A percentile compares a stretch with the other conserved stretches of the same genome.
These are phyloP conservation scores for Psidium guajava DNA, from an alignment of 345 rosid genomes.

Conservation along the genomic window DNA sequence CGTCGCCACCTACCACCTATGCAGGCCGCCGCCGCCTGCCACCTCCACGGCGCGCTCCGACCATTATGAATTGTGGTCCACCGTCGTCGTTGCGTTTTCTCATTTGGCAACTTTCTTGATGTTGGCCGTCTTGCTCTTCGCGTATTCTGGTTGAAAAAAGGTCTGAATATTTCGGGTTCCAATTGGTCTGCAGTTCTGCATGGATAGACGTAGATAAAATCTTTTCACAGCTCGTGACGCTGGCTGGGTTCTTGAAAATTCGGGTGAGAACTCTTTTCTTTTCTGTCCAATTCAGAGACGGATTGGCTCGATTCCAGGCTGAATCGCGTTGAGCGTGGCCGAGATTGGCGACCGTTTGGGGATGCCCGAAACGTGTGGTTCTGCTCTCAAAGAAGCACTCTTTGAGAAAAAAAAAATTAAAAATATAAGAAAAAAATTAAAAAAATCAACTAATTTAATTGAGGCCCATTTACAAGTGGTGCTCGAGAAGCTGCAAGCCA, in stretches of 20 bases:
- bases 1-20: too few relatives aligned
- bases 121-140: background rate
- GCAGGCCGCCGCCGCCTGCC: too few relatives aligned
- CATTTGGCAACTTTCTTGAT: background rate
- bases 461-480: too few relatives aligned
- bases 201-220: background rate
- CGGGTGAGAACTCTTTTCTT: background rate
- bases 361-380: slow-evolving; percentile 25
- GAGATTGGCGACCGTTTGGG: slow-evolving; percentile 19
- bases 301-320: background rate
- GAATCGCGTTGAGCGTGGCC: slow-evolving; percentile 15
- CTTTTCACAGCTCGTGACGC: too few relatives aligned
- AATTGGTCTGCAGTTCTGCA: background rate
- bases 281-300: background rate
- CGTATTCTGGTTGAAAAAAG: background rate
- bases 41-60: too few relatives aligned
- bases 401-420: background rate
- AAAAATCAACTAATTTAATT: too few relatives aligned
- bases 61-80: background rate
- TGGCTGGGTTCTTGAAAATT: background rate
- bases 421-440: too few relatives aligned
- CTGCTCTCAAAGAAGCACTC: slow-evolving; percentile 43
- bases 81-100: background rate
- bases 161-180: background rate
- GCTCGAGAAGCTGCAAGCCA: too few relatives aligned